Percentiles rank a stretch among this genome's conserved stretches.
Conservation (phyloP, 2,329 filamentous ascomycete species). For the Penicillium olsonii region DNA sequence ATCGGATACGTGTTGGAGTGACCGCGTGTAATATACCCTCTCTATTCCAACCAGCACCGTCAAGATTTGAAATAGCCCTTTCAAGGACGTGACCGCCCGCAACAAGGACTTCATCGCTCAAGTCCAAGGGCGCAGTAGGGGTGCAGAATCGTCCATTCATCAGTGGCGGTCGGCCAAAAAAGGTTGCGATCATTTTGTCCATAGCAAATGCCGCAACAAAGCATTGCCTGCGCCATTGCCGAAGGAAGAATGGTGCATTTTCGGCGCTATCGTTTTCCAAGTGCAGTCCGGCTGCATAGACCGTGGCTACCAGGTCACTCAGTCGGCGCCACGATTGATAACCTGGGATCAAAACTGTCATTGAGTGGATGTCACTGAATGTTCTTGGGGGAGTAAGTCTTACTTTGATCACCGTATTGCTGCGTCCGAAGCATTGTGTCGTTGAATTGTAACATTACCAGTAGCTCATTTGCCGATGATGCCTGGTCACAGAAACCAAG, state of each 20-base stretch:
- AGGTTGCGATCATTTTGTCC: slow-evolving; percentile 52
- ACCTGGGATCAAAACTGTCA: slow-evolving; percentile 30
- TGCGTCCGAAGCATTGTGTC: slow-evolving; percentile 36
- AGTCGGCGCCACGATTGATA: slow-evolving; percentile 51
- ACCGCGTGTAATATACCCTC: slow-evolving; percentile 19
- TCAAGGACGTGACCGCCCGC: slow-evolving; percentile 27
- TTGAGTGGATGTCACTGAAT: neutral
- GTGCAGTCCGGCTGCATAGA: slow-evolving; percentile 53
- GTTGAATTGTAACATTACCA: slow-evolving; percentile 38
- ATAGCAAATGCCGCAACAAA: slow-evolving; percentile 49
- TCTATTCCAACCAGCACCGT: slow-evolving; percentile 31
- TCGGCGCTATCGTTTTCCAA: slow-evolving; percentile 37
- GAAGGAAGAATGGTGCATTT: slow-evolving; percentile 42
- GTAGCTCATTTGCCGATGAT: slow-evolving; percentile 34
- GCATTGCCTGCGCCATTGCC: slow-evolving; percentile 41
- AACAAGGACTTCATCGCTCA: slow-evolving; percentile 31
- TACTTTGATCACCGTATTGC: slow-evolving; percentile 39
- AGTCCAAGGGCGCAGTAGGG: slow-evolving; percentile 38
- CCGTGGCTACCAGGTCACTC: slow-evolving; percentile 49
- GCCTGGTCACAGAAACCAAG: slow-evolving; percentile 36
- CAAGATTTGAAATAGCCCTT: slow-evolving; percentile 28
- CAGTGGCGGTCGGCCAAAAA: slow-evolving; percentile 53
- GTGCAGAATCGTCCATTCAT: slow-evolving; percentile 48
- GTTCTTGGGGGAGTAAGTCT: slow-evolving; percentile 30
- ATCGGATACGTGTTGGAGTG: slow-evolving; percentile 28